Base-by-base conservation (phyloP, 2,329 filamentous ascomycete species). In the Proliferodiscus dingleyae region DNA sequence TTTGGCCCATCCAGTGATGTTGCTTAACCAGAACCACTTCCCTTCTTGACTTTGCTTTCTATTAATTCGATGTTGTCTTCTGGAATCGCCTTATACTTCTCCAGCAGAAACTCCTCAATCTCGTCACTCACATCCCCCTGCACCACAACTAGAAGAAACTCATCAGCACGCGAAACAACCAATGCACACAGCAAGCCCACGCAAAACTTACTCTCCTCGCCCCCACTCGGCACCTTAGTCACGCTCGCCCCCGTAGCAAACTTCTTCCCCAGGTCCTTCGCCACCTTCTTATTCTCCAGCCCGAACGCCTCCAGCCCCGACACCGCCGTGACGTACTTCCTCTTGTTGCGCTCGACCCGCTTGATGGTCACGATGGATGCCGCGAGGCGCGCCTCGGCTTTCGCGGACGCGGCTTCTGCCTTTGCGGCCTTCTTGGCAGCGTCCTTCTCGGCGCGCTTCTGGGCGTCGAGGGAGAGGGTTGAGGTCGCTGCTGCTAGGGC, bases 181-280 rank as follows among this genome's bases (percentile, higher is more conserved):
- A n/a, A n/a, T n/a, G n/a, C n/a, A n/a, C n/a, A n/a, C n/a, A n/a
- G n/a, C n/a, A n/a, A n/a, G n/a, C n/a, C n/a, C n/a, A n/a, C n/a
- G n/a, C n/a, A n/a, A n/a, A n/a, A n/a, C n/a, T n/a, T n/a, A n/a
- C n/a, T 97, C 70, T 97, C 93, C 69, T 98, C 93, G 15, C 87
- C 87, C 18, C 88, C 89, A 45, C 81, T 83, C 0, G 89, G 78
- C 1, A 86, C 79, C 71, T 96, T 95, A 7, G 91, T 97, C 36
- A 98, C 93, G 36, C 85, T 90, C 13, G 83, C 85, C 1, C 93
- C 93, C 8, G 93, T 97, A 23, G 93, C 93, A 64, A 98, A 97
- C 71, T 96, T 97, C 79, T 97, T 98, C 52, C 93, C 93, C 57
- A 97, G 83, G 62, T 97, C 93, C 74, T 97, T 97, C 47, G 90